Percentiles rank a stretch among this genome's conserved stretches.
These are phyloP conservation scores for Arxiozyma heterogenica DNA, from an alignment of 1,139 yeast genomes.

Conservation along the genomic window DNA sequence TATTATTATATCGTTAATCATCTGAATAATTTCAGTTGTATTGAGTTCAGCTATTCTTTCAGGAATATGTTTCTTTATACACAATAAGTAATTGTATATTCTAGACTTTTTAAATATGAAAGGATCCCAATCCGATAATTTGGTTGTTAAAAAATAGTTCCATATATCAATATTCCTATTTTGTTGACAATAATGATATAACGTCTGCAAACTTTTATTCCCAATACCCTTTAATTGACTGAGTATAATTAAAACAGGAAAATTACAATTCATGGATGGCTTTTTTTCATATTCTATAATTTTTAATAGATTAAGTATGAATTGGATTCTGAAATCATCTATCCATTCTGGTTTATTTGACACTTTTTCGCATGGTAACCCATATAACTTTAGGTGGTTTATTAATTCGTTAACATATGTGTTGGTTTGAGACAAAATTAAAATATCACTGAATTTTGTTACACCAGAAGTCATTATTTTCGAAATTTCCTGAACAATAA, in stretches of 20 bases:
- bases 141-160: constrained; percentile 16
- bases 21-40: background rate
- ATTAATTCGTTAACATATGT: constrained; percentile 41
- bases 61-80: background rate
- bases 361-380: constrained; percentile 38
- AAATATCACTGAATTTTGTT: constrained; percentile 38
- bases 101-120: constrained; percentile 13
- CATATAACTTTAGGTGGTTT: constrained; percentile 36
- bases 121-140: constrained; percentile 13
- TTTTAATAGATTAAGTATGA: constrained; percentile 43
- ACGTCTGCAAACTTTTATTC: constrained; percentile 15
- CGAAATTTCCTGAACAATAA: constrained; percentile 17
- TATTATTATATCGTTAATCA: background rate
- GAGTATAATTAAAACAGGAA: constrained; percentile 19
- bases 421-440: constrained; percentile 48
- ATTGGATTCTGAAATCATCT: constrained; percentile 36
- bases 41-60: background rate
- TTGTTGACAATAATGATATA: constrained; percentile 14
- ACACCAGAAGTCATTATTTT: constrained; percentile 19
- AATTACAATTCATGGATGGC: constrained; percentile 18
- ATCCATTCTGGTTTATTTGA: constrained; percentile 48
- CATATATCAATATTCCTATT: constrained; percentile 17
- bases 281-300: constrained; percentile 18
- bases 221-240: constrained; percentile 24
- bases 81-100: constrained; percentile 4